These are phyloP conservation scores for Pseudovirgaria hyperparasitica DNA, from an alignment of 2,329 filamentous ascomycete genomes.

Conservation along the genomic window DNA sequence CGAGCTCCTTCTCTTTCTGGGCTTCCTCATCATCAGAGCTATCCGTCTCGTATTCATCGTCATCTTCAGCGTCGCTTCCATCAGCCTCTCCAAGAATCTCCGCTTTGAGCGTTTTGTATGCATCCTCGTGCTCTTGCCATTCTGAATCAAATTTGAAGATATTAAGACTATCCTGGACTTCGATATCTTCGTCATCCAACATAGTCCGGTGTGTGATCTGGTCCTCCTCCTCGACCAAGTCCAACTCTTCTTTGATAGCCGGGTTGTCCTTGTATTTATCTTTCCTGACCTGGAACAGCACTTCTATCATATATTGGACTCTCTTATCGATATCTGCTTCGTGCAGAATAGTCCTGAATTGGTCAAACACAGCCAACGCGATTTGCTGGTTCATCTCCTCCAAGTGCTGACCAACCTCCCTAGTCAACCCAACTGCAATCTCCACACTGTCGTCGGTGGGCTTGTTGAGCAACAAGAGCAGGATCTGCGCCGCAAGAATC, in stretches of 20 bases:
- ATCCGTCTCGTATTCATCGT: constrained; percentile 52
- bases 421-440: constrained; percentile 86
- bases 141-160: constrained; percentile 90
- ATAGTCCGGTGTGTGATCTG: constrained; percentile 85
- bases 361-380: constrained; percentile 82
- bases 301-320: constrained; percentile 99
- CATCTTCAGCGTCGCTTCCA: constrained; percentile 65
- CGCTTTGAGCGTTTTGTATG: constrained; percentile 80
- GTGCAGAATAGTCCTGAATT: constrained; percentile 88
- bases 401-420: constrained; percentile 84
- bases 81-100: constrained; percentile 76
- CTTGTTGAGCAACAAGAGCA: constrained; percentile 84
- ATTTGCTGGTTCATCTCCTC: constrained; percentile 92
- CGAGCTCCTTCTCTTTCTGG: constrained; percentile 67
- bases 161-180: constrained; percentile 72
- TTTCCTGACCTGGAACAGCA: constrained; percentile 90
- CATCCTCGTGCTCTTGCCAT: constrained; percentile 81
- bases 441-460: constrained; percentile 96
- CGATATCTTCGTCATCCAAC: constrained; percentile 64
- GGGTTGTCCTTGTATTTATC: constrained; percentile 95
- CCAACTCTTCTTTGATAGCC: constrained; percentile 80
- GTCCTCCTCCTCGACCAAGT: constrained; percentile 93
- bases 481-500: constrained; percentile 82
- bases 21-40: constrained; percentile 64
- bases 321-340: constrained; percentile 96